A percentile compares a stretch with the other conserved stretches of the same genome.
Evolutionary conservation across 176 grass and related monocot genomes (phyloP).

Genomic region (Zoysia pacifica): DNA sequence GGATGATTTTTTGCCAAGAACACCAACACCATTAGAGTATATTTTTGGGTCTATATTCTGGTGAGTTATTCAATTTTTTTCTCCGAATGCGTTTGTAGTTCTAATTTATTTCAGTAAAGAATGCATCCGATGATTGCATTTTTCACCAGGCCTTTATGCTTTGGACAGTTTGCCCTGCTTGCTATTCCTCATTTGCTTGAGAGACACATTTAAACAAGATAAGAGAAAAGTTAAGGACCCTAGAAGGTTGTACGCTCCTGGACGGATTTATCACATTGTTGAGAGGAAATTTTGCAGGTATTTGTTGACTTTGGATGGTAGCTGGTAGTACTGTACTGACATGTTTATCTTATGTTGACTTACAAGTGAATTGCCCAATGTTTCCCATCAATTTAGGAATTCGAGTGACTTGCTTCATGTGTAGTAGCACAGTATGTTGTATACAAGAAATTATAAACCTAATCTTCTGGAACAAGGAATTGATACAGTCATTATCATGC

Average conservation of each 20-base stretch:
- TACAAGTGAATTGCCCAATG: background rate
- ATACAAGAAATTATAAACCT: conserved; percentile 9
- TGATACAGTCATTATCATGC: conserved; percentile 5
- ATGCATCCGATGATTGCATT: conserved; percentile 21
- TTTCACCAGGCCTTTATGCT: conserved; percentile 63
- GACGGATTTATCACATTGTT: conserved; percentile 95
- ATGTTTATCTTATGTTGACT: background rate
- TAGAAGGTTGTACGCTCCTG: conserved; percentile 93
- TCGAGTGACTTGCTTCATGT: background rate
- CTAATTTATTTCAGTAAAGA: background rate
- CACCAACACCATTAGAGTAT: conserved; percentile 81
- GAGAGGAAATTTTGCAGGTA: conserved; percentile 99
- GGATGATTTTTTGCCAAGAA: conserved; percentile 99
- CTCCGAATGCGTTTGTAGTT: conserved; percentile 20
- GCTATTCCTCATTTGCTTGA: conserved; percentile 85
- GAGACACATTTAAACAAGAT: conserved; percentile 98
- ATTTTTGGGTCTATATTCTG: conserved; percentile 98
- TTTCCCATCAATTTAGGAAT: too few species aligned
- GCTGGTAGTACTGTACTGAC: conserved; percentile 2
- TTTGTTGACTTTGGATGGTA: conserved; percentile 9
- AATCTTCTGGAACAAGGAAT: conserved; percentile 15
- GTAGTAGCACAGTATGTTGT: background rate
- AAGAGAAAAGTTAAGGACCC: conserved; percentile 80
- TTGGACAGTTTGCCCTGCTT: conserved; percentile 98
- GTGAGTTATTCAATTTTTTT: conserved; percentile 38